Base-by-base conservation (phyloP, 2,329 filamentous ascomycete species). In the Teratosphaeria viscida region DNA sequence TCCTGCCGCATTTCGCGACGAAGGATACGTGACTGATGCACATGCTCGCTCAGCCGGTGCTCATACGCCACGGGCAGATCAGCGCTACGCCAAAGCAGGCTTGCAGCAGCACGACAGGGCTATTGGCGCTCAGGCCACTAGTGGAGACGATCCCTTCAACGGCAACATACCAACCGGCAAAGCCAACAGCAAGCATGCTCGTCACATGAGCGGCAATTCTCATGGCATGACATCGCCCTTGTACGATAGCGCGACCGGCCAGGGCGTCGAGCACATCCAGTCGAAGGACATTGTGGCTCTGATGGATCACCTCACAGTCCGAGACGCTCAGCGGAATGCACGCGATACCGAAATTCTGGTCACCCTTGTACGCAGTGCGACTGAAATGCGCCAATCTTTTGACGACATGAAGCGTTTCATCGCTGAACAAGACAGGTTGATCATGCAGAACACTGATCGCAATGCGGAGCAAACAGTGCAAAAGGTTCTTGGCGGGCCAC, bases 221-320 rank as follows among this genome's bases (percentile, higher is more conserved):
- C 90, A 96, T 69, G 92, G 92, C 54, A 90, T 96, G 82, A 82
- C 81, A 3, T 94, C 91, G 34, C 92, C 92, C 2, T 79, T 97
- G 23, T 97, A 96, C 69, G 94, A 99, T 71, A 86, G 89, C 61
- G 83, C 92, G 3, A 95, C 89, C 1, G 92, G 92, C 57, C 86
- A 85, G 63, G 92, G 91, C 37, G 88, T 96, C 57, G 92, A 97
- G 65, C 83, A 87, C 55, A 97, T 99, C 57, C 88, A 97, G 72
- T 96, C 91, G 54, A 94, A 95, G 76, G 94, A 99, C 70, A 95
- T 99, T 67, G 88, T 99, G 64, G 90, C 92, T 27, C 78, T 99
- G 62, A 99, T 99, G 94, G 92, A 99, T 71, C 94, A 99, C 74
- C 85, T 99, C 63, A 97, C 95, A 72, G 94, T 97, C 63, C 88